Percentiles rank a stretch among this genome's conserved stretches.
These are phyloP conservation scores for Nakaseomyces nivariensis DNA, from an alignment of 1,139 yeast genomes.

Conservation along the genomic window DNA sequence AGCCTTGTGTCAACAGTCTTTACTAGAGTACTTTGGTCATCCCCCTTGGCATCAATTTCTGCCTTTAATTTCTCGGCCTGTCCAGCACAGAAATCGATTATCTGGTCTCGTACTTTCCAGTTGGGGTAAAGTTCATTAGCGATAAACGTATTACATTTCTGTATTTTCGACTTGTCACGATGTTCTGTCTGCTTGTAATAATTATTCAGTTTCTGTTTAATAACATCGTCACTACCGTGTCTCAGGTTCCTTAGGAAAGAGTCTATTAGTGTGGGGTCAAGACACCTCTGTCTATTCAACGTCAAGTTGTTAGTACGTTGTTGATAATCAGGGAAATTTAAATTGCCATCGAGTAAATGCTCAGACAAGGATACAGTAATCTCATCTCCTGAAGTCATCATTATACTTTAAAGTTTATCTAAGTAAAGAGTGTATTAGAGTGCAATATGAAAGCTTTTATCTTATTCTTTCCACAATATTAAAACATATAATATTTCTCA, in stretches of 20 bases:
- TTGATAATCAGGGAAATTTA: not conserved
- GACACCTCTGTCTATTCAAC: slow-evolving; percentile 28
- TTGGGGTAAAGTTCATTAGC: slow-evolving; percentile 32
- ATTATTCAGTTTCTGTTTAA: slow-evolving; percentile 34
- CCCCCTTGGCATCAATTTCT: slow-evolving; percentile 21
- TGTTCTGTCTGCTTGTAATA: slow-evolving; percentile 9
- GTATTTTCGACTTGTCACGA: not conserved
- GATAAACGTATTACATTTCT: slow-evolving; percentile 29
- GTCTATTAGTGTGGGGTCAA: slow-evolving; percentile 33
- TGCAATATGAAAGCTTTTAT: too few relatives aligned
- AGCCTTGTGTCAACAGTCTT: slow-evolving; percentile 27
- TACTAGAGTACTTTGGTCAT: not conserved
- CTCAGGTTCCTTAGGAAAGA: slow-evolving; percentile 36
- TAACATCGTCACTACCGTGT: slow-evolving; percentile 36
- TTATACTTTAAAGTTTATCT: too few relatives aligned
- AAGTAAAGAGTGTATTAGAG: too few relatives aligned
- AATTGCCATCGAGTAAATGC: not conserved
- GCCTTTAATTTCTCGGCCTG: slow-evolving; percentile 24
- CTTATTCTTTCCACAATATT: too few relatives aligned
- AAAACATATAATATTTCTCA: too few relatives aligned
- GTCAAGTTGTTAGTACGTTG: not conserved
- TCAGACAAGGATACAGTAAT: slow-evolving; percentile 3
- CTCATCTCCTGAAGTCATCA: slow-evolving; percentile 14
- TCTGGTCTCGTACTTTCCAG: slow-evolving; percentile 34
- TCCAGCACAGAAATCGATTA: slow-evolving; percentile 33